These are phyloP conservation scores for Eucalyptus curtisii DNA, from an alignment of 345 rosid genomes.

Conservation along the genomic window DNA sequence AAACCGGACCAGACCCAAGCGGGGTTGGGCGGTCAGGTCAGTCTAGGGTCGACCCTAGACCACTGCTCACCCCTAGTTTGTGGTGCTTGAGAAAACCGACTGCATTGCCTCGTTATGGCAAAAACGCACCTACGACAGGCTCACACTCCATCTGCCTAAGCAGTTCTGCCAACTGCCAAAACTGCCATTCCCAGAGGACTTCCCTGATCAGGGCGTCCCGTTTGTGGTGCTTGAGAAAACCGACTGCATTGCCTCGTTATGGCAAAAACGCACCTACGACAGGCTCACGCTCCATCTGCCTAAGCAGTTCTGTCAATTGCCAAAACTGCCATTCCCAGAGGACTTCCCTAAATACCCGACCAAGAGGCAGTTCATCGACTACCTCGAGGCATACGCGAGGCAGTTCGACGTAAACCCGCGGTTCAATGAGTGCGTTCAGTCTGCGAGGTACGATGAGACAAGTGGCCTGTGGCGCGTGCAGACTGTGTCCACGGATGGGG, in stretches of 20 bases:
- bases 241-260: constrained; percentile 79
- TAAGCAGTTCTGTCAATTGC: constrained; percentile 73
- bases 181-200: constrained; percentile 62
- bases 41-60: too few relatives aligned
- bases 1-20: rapidly evolving
- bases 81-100: constrained; percentile 67
- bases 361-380: constrained; percentile 49
- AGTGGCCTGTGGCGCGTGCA: constrained; percentile 76
- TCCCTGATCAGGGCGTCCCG: constrained; percentile 68
- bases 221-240: constrained; percentile 64
- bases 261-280: constrained; percentile 76
- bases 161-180: constrained; percentile 81
- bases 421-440: constrained; percentile 79
- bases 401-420: constrained; percentile 53
- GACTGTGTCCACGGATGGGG: constrained; percentile 18
- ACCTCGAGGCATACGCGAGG: constrained; percentile 62
- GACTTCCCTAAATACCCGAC: constrained; percentile 69
- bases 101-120: constrained; percentile 90
- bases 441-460: constrained; percentile 71
- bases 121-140: constrained; percentile 67
- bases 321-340: constrained; percentile 69
- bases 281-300: constrained; percentile 86
- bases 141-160: constrained; percentile 76
- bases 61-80: too few relatives aligned
- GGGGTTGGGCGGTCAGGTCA: too few relatives aligned